phyloP scores from a whole-genome alignment of 129 eudicot species.

The Smallanthus sonchifolius region DNA sequence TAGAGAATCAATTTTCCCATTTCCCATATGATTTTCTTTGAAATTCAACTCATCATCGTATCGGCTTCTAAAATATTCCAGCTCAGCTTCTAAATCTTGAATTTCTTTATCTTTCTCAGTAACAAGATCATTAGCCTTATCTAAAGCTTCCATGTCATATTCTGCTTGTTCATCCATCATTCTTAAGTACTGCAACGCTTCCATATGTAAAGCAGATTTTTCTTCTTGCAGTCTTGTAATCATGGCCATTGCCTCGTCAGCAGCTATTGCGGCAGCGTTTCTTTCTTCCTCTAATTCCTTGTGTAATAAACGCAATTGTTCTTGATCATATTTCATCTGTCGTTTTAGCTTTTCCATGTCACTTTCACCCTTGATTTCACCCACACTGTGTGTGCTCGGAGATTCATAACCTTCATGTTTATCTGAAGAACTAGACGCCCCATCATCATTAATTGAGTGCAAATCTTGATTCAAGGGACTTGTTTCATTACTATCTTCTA shows the following conservation, averaged over 20 bases:
- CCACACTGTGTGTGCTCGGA: slow-evolving; percentile 20
- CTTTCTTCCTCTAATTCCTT: slow-evolving; percentile 87
- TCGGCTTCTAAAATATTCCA: slow-evolving; percentile 51
- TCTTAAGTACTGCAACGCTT: slow-evolving; percentile 74
- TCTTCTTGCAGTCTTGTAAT: slow-evolving; percentile 92
- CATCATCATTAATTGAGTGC: slow-evolving; percentile 6
- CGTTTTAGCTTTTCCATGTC: slow-evolving; percentile 50
- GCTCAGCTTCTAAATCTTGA: slow-evolving; percentile 75
- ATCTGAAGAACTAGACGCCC: slow-evolving; percentile 21
- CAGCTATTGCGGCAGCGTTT: slow-evolving; percentile 74
- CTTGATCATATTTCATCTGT: slow-evolving; percentile 46
- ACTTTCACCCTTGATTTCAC: slow-evolving; percentile 61
- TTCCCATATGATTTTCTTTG: slow-evolving; percentile 12
- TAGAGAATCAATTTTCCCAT: slow-evolving; percentile 16
- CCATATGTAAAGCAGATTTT: slow-evolving; percentile 84
- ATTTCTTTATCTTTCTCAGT: slow-evolving; percentile 76
- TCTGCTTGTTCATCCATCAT: slow-evolving; percentile 99
- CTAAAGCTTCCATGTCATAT: slow-evolving; percentile 80
- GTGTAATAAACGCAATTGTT: slow-evolving; percentile 35
- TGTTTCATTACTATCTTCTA: slow-evolving; percentile 27
- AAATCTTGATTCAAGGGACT: neutral
- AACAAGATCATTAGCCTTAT: slow-evolving; percentile 70
- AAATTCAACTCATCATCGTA: slow-evolving; percentile 38
- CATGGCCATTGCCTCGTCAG: slow-evolving; percentile 95
- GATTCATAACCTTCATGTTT: slow-evolving; percentile 34